A percentile compares a stretch with the other conserved stretches of the same genome.
phyloP scores from a whole-genome alignment of 345 rosid genomes.

The Alliaria petiolata region DNA sequence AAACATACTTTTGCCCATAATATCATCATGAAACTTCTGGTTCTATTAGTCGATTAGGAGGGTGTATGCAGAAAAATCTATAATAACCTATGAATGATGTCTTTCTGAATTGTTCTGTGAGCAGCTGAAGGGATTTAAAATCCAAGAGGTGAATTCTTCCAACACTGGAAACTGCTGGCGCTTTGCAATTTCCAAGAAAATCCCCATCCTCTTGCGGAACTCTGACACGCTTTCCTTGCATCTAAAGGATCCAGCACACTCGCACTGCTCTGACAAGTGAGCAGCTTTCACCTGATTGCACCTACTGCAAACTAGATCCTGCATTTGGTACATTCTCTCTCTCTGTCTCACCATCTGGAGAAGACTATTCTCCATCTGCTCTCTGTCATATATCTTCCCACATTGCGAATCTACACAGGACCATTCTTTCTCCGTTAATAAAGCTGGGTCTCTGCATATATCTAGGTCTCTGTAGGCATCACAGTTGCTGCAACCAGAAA shows the following conservation, averaged over 20 bases:
- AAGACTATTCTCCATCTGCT: slow-evolving; percentile 80
- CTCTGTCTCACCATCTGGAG: slow-evolving; percentile 78
- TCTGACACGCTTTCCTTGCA: slow-evolving; percentile 72
- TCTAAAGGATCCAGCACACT: slow-evolving; percentile 71
- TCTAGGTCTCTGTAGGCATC: slow-evolving; percentile 91
- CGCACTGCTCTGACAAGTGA: slow-evolving; percentile 78
- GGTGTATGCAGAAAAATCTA: slow-evolving; percentile 4
- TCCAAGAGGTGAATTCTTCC: slow-evolving; percentile 64
- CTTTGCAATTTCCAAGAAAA: slow-evolving; percentile 59
- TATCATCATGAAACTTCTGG: neutral
- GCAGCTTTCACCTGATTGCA: slow-evolving; percentile 92
- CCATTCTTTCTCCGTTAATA: slow-evolving; percentile 71
- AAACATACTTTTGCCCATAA: too few species aligned
- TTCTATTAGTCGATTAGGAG: neutral
- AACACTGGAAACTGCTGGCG: slow-evolving; percentile 62
- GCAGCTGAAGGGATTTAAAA: slow-evolving; percentile 36
- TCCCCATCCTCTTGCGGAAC: slow-evolving; percentile 60
- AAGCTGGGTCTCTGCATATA: slow-evolving; percentile 64
- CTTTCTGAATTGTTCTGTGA: neutral
- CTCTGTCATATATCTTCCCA: slow-evolving; percentile 74
- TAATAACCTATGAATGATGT: neutral
- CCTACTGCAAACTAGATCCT: slow-evolving; percentile 74
- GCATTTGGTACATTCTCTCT: slow-evolving; percentile 81
- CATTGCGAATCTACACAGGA: slow-evolving; percentile 70
- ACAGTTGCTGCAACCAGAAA: slow-evolving; percentile 63